Percentiles rank a stretch among this genome's conserved stretches.
Conservation (phyloP, 2,329 filamentous ascomycete genomes). For the Akanthomyces uredinophilus region DNA sequence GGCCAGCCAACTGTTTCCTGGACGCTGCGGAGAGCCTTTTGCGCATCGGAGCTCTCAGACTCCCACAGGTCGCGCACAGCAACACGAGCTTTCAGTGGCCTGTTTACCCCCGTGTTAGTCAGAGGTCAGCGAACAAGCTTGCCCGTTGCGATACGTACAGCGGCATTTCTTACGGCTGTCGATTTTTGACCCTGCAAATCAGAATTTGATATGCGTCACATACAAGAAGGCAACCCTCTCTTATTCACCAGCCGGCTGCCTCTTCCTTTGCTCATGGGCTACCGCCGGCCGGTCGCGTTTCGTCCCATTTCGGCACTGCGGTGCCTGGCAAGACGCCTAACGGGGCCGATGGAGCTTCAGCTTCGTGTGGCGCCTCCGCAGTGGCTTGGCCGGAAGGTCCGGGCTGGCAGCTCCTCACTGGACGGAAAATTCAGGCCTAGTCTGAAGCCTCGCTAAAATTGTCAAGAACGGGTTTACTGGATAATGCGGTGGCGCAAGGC, state of each 20-base stretch:
- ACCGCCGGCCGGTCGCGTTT: not conserved
- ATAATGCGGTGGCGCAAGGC: not conserved
- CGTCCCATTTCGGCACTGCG: not conserved
- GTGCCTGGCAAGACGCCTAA: constrained; percentile 4
- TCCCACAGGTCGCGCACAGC: constrained; percentile 41
- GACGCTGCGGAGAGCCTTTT: constrained; percentile 28
- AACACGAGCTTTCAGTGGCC: constrained; percentile 38
- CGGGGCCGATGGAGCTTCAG: constrained; percentile 9
- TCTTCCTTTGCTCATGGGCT: not conserved
- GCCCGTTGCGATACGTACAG: not conserved
- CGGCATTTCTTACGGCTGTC: not conserved
- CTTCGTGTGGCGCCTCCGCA: not conserved
- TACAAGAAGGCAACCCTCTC: not conserved
- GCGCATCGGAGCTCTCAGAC: constrained; percentile 27
- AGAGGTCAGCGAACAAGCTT: not conserved
- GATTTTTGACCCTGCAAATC: not conserved
- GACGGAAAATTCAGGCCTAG: not conserved
- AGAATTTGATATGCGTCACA: not conserved
- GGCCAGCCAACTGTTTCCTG: constrained; percentile 34
- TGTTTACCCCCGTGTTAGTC: constrained; percentile 18
- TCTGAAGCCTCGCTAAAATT: not conserved
- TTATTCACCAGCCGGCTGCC: not conserved
- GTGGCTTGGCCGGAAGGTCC: not conserved
- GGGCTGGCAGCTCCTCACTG: not conserved
- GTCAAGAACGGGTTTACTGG: not conserved